A percentile compares a stretch with the other conserved stretches of the same genome.
Evolutionary conservation across 495 filamentous ascomycete genomes (phyloP).

Genomic region (Chlorociboria aeruginascens): DNA sequence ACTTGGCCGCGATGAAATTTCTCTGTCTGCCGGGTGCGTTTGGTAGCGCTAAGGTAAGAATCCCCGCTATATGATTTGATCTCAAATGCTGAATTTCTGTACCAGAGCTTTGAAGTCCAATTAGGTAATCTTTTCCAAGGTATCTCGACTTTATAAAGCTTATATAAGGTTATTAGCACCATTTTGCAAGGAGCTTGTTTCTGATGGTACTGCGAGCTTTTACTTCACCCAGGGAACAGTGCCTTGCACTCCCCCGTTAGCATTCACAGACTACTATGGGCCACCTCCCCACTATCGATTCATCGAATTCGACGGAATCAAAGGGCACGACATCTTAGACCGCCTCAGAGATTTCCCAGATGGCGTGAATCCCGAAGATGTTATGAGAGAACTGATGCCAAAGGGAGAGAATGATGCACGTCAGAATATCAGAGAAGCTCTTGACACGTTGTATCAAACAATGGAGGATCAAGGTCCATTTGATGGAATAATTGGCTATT

Average conservation of each 20-base stretch:
- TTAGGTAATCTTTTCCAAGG: conserved; percentile 19
- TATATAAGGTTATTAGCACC: conserved; percentile 15
- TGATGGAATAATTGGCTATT: conserved; percentile 40
- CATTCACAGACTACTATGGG: conserved; percentile 42
- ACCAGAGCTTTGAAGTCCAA: conserved; percentile 40
- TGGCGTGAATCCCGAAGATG: conserved; percentile 35
- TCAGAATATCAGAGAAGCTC: conserved; percentile 18
- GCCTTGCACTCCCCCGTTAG: conserved; percentile 30
- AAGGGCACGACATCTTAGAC: conserved; percentile 34
- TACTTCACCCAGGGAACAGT: conserved; percentile 35
- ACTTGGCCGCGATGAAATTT: conserved; percentile 16
- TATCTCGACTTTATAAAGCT: too few relatives aligned
- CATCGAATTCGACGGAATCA: conserved; percentile 31
- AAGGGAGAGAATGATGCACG: conserved; percentile 17
- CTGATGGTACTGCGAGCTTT: conserved; percentile 31
- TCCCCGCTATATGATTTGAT: background rate
- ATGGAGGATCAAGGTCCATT: conserved; percentile 30
- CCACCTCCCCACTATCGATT: conserved; percentile 39
- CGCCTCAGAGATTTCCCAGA: conserved; percentile 37
- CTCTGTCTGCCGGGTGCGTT: conserved; percentile 27
- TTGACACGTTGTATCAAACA: conserved; percentile 23
- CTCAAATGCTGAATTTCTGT: background rate
- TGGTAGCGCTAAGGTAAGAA: conserved; percentile 29
- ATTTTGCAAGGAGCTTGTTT: conserved; percentile 31
- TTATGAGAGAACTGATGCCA: conserved; percentile 29